Evolutionary conservation across 257 asterid genomes (phyloP).

Genomic region (Jasminum sambac): DNA sequence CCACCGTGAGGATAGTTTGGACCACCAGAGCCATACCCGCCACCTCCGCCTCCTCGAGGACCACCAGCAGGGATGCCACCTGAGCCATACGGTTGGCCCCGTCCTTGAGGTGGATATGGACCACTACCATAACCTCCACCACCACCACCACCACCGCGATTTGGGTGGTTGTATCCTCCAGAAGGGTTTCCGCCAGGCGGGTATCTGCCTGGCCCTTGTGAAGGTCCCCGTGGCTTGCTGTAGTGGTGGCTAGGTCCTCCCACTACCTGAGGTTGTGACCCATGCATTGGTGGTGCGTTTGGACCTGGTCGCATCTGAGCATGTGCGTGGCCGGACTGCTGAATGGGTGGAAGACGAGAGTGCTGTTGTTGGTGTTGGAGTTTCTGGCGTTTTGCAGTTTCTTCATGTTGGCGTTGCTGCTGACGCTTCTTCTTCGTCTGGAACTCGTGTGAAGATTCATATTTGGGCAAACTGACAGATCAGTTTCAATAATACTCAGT

Average conservation of each 20-base stretch:
- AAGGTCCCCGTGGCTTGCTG: conserved; percentile 71
- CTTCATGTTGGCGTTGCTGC: conserved; percentile 79
- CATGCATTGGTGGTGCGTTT: conserved; percentile 48
- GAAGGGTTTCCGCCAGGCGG: conserved; percentile 73
- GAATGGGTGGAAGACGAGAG: conserved; percentile 63
- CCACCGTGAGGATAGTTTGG: conserved; percentile 79
- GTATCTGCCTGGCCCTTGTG: conserved; percentile 79
- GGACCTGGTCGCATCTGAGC: conserved; percentile 69
- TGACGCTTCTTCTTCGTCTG: conserved; percentile 92
- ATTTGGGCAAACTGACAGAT: conserved; percentile 69
- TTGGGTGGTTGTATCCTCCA: conserved; percentile 69
- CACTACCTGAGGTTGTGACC: conserved; percentile 58
- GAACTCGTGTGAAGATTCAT: conserved; percentile 86
- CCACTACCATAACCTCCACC: conserved; percentile 76
- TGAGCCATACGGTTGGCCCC: conserved; percentile 68
- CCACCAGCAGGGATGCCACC: conserved; percentile 57
- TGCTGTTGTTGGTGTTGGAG: conserved; percentile 69
- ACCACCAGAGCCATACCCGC: conserved; percentile 57
- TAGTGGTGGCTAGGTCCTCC: conserved; percentile 71
- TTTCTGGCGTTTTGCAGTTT: conserved; percentile 72
- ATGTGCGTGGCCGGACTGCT: conserved; percentile 66
- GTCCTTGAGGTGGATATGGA: conserved; percentile 79
- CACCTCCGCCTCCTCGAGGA: conserved; percentile 68
- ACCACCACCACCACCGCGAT: conserved; percentile 78
- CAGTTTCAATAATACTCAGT: not conserved